Evolutionary conservation across 2,329 filamentous ascomycete genomes (phyloP), one percentile per base, ranked within the genome.

Genomic region (Canariomyces notabilis): DNA sequence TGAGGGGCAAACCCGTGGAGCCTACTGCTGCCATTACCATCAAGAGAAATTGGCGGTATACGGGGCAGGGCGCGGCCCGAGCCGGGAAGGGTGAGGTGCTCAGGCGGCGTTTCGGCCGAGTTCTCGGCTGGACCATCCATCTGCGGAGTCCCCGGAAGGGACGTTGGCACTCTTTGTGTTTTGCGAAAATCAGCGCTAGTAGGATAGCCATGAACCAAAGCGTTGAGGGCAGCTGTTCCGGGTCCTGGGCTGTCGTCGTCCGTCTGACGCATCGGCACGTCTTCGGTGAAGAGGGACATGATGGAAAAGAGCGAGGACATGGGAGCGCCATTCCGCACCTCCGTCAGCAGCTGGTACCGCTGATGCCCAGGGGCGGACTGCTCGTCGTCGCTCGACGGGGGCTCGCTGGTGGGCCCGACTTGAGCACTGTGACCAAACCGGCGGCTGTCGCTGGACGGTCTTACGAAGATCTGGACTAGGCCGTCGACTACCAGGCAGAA

Each of bases 281-380:
- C 90, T 64, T 98, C 93, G 3, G 93, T 98, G 61, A 98, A 98
- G 0, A 98, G 73, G 2, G 91, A 95, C 67, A 98, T 81, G 56
- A 98, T 95, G 1, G 93, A 97, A 66, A 98, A 98, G 2, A 98
- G 69, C 0, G 93, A 98, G 5, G 93, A 98, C 91, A 98, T 96
- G 1, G 94, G 91, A 1, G 93, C 90, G 12, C 93, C 93, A 59
- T 98, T 98, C 60, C 93, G 94, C 43, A 98, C 91, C 66, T 98
- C 94, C 0, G 93, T 98, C 44, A 98, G 74, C 32, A 98, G 76
- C 63, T 97, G 93, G 60, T 98, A 98, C 23, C 85, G 87, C 62
- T 95, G 89, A 46, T 87, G 82, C 6, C 77, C 78, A 29, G 79
- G 79, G 5, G 76, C 67, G 23, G 74, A 67, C 33, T 72, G 68